These are phyloP conservation scores for Pyrenopolyporus hunteri DNA, from an alignment of 495 filamentous ascomycete genomes.

Conservation along the genomic window DNA sequence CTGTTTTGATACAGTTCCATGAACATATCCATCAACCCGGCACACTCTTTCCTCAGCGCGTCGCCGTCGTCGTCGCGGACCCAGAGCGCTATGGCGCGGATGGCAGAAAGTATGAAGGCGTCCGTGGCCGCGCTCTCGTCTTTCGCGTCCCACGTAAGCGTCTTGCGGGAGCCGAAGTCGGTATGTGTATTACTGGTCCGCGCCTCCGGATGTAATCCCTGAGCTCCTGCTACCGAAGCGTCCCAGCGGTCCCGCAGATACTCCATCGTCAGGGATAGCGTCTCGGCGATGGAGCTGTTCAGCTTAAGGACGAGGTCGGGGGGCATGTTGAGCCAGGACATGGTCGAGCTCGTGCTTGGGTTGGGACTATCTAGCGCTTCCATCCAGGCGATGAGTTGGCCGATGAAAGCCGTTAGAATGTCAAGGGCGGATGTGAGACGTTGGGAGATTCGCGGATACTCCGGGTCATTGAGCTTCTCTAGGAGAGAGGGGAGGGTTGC, in stretches of 20 bases:
- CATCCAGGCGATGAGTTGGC: conserved; percentile 58
- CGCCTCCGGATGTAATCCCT: conserved; percentile 58
- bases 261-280: conserved; percentile 64
- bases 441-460: conserved; percentile 54
- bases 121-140: conserved; percentile 46
- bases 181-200: conserved; percentile 43
- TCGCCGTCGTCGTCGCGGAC: conserved; percentile 67
- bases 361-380: conserved; percentile 45
- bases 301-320: conserved; percentile 64
- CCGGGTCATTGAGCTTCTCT: conserved; percentile 55
- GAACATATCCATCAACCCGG: conserved; percentile 63
- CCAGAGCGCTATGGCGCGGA: conserved; percentile 64
- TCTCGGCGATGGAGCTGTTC: conserved; percentile 62
- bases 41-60: conserved; percentile 57
- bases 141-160: conserved; percentile 60
- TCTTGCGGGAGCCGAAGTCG: conserved; percentile 42
- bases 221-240: conserved; percentile 58
- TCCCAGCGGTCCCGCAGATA: conserved; percentile 71
- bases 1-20: conserved; percentile 58
- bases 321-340: conserved; percentile 42
- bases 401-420: conserved; percentile 63
- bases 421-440: conserved; percentile 65
- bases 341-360: not conserved
- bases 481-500: conserved; percentile 65
- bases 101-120: conserved; percentile 57